Evolutionary conservation across 2,329 filamentous ascomycete species (phyloP).

Genomic region (Colletotrichum gigasporum): DNA sequence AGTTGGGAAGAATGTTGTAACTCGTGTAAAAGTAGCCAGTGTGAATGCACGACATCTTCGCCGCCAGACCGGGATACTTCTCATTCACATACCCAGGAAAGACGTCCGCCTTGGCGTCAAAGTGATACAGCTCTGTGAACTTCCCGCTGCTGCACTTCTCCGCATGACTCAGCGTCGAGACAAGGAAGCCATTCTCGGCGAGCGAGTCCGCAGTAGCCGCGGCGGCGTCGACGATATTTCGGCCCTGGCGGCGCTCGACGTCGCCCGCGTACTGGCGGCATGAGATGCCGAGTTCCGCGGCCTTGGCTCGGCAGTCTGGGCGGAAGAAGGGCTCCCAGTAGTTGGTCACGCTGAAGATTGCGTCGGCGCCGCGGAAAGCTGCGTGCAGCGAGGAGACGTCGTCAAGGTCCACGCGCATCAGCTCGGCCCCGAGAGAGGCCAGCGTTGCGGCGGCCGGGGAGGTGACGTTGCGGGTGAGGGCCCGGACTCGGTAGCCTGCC

Average conservation of each 20-base stretch:
- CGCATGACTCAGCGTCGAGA: slow-evolving; percentile 61
- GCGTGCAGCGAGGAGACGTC: slow-evolving; percentile 48
- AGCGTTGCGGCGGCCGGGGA: slow-evolving; percentile 52
- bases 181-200: slow-evolving; percentile 58
- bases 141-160: slow-evolving; percentile 54
- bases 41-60: slow-evolving; percentile 61
- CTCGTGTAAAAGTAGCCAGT: slow-evolving; percentile 60
- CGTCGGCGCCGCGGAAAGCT: slow-evolving; percentile 55
- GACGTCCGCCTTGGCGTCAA: slow-evolving; percentile 61
- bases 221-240: slow-evolving; percentile 65
- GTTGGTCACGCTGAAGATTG: slow-evolving; percentile 65
- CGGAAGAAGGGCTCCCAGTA: slow-evolving; percentile 63
- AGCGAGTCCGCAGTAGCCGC: slow-evolving; percentile 50
- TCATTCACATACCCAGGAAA: slow-evolving; percentile 56
- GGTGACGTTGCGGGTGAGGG: slow-evolving; percentile 54
- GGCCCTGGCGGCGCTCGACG: slow-evolving; percentile 59
- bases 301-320: slow-evolving; percentile 50
- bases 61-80: slow-evolving; percentile 52
- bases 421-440: slow-evolving; percentile 45
- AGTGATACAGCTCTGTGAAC: slow-evolving; percentile 61
- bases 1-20: slow-evolving; percentile 54
- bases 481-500: slow-evolving; percentile 54
- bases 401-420: slow-evolving; percentile 53
- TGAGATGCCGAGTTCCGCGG: slow-evolving; percentile 47
- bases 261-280: slow-evolving; percentile 56